A percentile compares a stretch with the other conserved stretches of the same genome.
Evolutionary conservation across 768 basidiomycete genomes (phyloP).

Genomic region (Amanita phalloides): DNA sequence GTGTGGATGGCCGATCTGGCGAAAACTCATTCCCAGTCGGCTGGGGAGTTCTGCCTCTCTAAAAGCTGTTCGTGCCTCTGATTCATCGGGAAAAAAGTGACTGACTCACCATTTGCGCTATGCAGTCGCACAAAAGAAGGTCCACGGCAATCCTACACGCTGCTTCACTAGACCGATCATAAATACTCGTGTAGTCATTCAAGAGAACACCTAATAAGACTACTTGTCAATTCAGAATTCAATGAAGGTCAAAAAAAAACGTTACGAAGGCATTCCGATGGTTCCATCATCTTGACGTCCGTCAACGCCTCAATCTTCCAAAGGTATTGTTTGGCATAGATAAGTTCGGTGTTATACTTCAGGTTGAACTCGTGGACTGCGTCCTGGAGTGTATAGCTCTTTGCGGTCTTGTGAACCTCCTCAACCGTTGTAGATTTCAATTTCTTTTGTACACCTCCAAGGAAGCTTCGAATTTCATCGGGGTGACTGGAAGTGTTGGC

Average conservation of each 20-base stretch:
- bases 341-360: background rate
- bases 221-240: background rate
- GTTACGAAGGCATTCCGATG: conserved; percentile 6
- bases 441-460: too few relatives aligned
- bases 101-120: conserved; percentile 4
- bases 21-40: background rate
- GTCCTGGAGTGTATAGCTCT: conserved; percentile 1
- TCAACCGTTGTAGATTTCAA: too few relatives aligned
- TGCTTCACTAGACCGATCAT: conserved; percentile 8
- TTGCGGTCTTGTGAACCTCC: conserved; percentile 2
- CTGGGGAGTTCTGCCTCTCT: background rate
- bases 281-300: conserved; percentile 5
- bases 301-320: conserved; percentile 6
- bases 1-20: conserved; percentile 1
- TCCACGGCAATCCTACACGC: conserved; percentile 9
- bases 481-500: too few relatives aligned
- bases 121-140: conserved; percentile 8
- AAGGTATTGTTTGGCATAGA: background rate
- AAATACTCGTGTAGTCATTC: conserved; percentile 7
- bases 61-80: background rate
- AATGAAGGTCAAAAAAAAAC: background rate
- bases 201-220: conserved; percentile 5
- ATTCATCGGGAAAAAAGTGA: too few relatives aligned
- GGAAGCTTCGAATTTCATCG: too few relatives aligned
- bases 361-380: conserved; percentile 5